These are phyloP conservation scores for Cichorium intybus DNA, from an alignment of 140 eudicot species.

Conservation along the genomic window DNA sequence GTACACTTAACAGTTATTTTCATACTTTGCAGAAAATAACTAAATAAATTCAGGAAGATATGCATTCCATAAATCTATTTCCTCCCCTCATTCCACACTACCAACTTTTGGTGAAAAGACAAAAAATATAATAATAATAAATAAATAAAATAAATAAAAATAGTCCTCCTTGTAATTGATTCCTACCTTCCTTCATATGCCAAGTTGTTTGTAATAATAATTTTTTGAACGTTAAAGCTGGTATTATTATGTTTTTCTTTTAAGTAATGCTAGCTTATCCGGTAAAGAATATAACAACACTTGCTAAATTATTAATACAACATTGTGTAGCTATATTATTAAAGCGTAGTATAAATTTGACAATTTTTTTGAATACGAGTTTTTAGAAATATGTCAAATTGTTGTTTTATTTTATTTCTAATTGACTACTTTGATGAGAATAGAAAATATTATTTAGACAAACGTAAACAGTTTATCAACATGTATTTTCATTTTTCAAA, in stretches of 20 bases:
- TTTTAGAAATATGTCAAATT: background rate
- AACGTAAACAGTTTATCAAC: background rate
- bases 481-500: too few species aligned
- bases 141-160: background rate
- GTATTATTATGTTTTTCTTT: background rate
- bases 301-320: too few species aligned
- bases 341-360: background rate
- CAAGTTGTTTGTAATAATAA: background rate
- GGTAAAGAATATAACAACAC: background rate
- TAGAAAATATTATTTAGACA: background rate
- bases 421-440: background rate
- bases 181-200: conserved; percentile 21
- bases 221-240: background rate
- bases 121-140: background rate
- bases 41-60: background rate
- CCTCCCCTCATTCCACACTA: conserved; percentile 13
- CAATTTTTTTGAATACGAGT: background rate
- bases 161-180: conserved; percentile 20
- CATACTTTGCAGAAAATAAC: background rate
- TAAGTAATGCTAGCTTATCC: background rate
- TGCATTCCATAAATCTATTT: background rate
- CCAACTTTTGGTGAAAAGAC: conserved; percentile 27
- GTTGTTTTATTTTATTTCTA: background rate
- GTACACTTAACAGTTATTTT: too few species aligned
- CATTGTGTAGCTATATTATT: too few species aligned